Percentiles rank a stretch among this genome's conserved stretches.
phyloP scores from a whole-genome alignment of 768 basidiomycete species.

The Scleroderma bovista region DNA sequence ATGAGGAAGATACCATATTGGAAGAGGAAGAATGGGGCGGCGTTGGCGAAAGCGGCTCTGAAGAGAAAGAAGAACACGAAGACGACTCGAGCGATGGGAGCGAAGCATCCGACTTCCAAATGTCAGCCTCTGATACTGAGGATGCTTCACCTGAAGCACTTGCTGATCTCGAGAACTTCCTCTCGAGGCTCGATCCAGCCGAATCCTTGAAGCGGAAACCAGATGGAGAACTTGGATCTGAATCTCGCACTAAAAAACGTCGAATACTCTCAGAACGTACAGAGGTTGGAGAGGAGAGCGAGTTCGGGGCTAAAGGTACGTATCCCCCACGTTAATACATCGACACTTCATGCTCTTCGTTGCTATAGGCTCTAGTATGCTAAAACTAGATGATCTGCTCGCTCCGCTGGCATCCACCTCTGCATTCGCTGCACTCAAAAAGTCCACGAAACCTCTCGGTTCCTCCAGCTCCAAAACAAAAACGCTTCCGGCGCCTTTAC shows the following conservation, averaged over 20 bases:
- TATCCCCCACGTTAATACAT: constrained; percentile 1
- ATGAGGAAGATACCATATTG: too few relatives aligned
- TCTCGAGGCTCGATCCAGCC: constrained; percentile 56
- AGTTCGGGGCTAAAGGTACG: constrained; percentile 63
- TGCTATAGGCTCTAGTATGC: constrained; percentile 41
- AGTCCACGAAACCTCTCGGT: constrained; percentile 59
- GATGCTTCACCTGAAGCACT: constrained; percentile 52
- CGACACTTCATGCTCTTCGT: background rate
- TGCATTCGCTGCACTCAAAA: constrained; percentile 60
- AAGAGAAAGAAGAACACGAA: too few relatives aligned
- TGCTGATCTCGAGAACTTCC: constrained; percentile 65
- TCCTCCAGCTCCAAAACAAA: constrained; percentile 50
- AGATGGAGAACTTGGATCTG: constrained; percentile 11
- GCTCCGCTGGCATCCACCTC: constrained; percentile 63
- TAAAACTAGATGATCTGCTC: constrained; percentile 71
- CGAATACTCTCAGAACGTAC: constrained; percentile 62
- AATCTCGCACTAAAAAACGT: constrained; percentile 44
- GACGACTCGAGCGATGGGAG: constrained; percentile 19
- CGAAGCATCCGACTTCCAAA: constrained; percentile 41
- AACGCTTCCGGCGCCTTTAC: constrained; percentile 77
- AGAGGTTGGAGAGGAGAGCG: constrained; percentile 75
- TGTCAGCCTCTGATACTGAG: constrained; percentile 44
- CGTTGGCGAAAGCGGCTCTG: too few relatives aligned
- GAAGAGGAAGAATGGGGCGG: too few relatives aligned
- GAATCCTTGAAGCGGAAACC: constrained; percentile 53